Evolutionary conservation across 2,329 filamentous ascomycete species (phyloP), one percentile per base, ranked within the genome.

Genomic region (Hymenoscyphus fructigenus): DNA sequence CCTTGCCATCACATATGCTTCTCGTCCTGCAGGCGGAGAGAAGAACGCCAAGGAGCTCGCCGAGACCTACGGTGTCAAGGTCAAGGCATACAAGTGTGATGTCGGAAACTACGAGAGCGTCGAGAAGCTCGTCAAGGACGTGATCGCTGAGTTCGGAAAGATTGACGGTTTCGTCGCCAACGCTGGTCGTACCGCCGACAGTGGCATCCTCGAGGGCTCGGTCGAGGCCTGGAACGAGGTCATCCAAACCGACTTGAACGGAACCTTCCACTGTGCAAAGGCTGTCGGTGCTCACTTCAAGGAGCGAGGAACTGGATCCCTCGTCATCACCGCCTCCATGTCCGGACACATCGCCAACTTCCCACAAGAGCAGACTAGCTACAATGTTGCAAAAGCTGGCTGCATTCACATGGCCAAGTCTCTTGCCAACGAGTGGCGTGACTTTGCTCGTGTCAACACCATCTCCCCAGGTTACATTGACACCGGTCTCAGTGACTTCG

Each of bases 141-240:
- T 61, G 61, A 80, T 88, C 75, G 79, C 81, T 70, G 91, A 93
- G 74, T 93, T 93, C 57, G 86, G 86, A 77, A 83, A 87, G 78
- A 84, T 89, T 73, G 86, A 89, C 73, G 84, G 83, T 71, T 88
- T 89, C 78, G 84, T 89, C 69, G 87, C 87, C 78, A 90, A 90
- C 77, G 89, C 90, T 23, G 90, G 90, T 64, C 85, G 86, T 67
- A 91, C 90, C 5, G 88, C 89, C 70, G 84, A 89, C 79, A 80
- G 79, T 63, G 89, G 89, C 65, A 83, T 91, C 74, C 81, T 91
- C 59, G 89, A 92, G 68, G 87, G 86, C 68, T 81, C 84, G 59
- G 84, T 90, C 62, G 81, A 89, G 76, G 85, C 85, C 71, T 92
- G 89, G 87, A 84, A 86, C 44, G 72, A 75, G 60, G 87, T 90